Base-by-base conservation (phyloP, 495 filamentous ascomycete species). In the Neurospora sp. region DNA sequence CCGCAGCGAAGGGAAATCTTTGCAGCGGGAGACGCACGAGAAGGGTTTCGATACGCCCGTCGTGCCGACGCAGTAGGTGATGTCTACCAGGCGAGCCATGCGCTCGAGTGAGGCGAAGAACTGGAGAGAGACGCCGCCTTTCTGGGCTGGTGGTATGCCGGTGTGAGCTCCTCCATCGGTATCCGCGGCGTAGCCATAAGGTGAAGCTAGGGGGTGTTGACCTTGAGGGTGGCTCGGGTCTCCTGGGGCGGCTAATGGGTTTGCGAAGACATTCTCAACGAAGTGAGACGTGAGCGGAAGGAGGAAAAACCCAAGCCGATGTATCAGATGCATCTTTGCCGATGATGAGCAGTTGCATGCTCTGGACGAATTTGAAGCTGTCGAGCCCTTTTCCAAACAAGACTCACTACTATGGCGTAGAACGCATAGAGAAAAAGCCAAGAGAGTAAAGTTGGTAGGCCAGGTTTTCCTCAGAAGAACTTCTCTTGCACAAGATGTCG, bases 41-140 rank as follows among this genome's bases (percentile, higher is more conserved):
- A 99, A 99, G 10, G 96, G 96, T 72, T 89, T 87, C 9, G 86
- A 82, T 72, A 98, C 89, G 41, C 96, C 96, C 2, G 86, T 83
- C n/a, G 87, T 89, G 54, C 93, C 92, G 72, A 98, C 92, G 81
- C 96, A 99, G 85, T 99, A 99, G 39, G 94, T 85, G 69, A 99
- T 96, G 75, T 99, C 96, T 38, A 98, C 95, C 4, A 99, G 86
- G 62, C 94, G 90, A 16, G 95, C 88, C 71, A 94, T 83, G 78
- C 96, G 93, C 77, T 97, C 93, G 31, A 99, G 87, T 16, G 93
- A 92, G 72, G 86, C 81, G 83, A 96, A 98, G 74, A 97, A 87
- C 40, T 84, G 78, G 69, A 79, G 74, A 5, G 92, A 90, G 71
- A 97, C 84, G 71, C 83, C 85, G 27, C 73, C 75, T 73, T 70